phyloP scores from a whole-genome alignment of 495 filamentous ascomycete species.

The Trichoderma erinaceum region DNA sequence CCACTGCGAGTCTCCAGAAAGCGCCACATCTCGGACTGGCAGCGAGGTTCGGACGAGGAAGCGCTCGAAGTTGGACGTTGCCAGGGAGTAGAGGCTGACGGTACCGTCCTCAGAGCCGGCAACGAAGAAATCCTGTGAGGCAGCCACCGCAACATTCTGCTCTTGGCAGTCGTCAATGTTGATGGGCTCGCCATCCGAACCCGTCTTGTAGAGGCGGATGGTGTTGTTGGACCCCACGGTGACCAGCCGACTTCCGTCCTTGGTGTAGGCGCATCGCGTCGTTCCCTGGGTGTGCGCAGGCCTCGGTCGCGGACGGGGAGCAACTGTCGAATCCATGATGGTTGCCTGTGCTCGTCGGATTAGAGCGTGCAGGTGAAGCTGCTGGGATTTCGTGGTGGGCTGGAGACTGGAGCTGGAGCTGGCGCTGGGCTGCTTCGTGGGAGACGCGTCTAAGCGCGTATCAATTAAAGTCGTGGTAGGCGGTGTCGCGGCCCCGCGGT shows the following conservation, averaged over 20 bases:
- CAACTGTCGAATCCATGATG: constrained; percentile 44
- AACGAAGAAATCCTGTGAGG: constrained; percentile 78
- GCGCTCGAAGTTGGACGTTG: constrained; percentile 67
- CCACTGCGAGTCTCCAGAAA: constrained; percentile 82
- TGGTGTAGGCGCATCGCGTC: constrained; percentile 50
- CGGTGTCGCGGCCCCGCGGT: constrained; percentile 7
- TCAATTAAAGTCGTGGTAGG: constrained; percentile 15
- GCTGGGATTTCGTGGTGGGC: not conserved
- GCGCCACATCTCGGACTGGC: constrained; percentile 75
- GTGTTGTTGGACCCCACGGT: constrained; percentile 88
- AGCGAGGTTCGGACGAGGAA: constrained; percentile 76
- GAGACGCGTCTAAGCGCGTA: constrained; percentile 15
- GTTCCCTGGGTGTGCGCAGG: constrained; percentile 49
- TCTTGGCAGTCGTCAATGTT: constrained; percentile 86
- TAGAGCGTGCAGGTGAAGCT: not conserved
- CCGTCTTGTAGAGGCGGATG: constrained; percentile 83
- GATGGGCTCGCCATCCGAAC: constrained; percentile 80
- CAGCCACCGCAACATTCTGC: constrained; percentile 67
- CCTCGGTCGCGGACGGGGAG: constrained; percentile 40
- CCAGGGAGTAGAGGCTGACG: constrained; percentile 77
- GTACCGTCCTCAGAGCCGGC: constrained; percentile 89
- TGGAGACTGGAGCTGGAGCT: no score
- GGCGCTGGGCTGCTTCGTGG: not conserved
- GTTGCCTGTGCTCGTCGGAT: constrained; percentile 2
- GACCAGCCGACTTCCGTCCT: constrained; percentile 54